Evolutionary conservation across 2,329 filamentous ascomycete species (phyloP), one percentile per base, ranked within the genome.

Genomic region (Aureobasidium musti): DNA sequence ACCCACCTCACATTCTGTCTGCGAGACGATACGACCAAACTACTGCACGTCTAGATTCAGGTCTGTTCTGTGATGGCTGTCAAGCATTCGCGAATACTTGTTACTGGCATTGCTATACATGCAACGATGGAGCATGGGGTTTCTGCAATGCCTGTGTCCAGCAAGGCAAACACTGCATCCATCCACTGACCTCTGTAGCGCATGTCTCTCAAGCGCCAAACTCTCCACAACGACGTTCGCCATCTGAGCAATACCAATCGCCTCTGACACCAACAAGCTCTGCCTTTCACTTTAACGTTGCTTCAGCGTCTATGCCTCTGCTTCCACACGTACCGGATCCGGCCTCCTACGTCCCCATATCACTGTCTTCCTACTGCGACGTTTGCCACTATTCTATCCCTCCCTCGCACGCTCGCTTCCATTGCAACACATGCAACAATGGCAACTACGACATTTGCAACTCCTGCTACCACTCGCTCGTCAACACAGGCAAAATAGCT

Each of bases 61-160:
- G 94, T 23, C 88, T 91, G 6, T 97, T 97, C 76, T 98, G 94
- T 75, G 87, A 89, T 43, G 84, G 85, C 56, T 97, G 94, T 75
- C 81, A 84, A 21, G 81, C 84, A 0, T 90, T 87, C 81, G 85
- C 91, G 0, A 93, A 96, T 72, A 85, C 89, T 61, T 95, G 91
- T 77, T 96, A 91, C 77, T 98, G 93, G 94, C 88, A 91, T 69
- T 98, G 94, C 76, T 87, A 90, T 67, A 77, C 84, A 30, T 98
- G 94, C 79, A 97, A 97, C 72, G 88, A 95, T 69, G 94, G 92
- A 5, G 93, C 96, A 74, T 98, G 93, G 93, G 94, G 94, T 0
- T 97, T 91, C 75, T 98, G 94, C 78, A 92, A 93, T 72, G 80
- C 84, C 68, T 98, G 94, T 71, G 91, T 97, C 35, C 93, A 94